These are phyloP conservation scores for Ambrosia hybrid DNA, from an alignment of 140 eudicot genomes.

Conservation along the genomic window DNA sequence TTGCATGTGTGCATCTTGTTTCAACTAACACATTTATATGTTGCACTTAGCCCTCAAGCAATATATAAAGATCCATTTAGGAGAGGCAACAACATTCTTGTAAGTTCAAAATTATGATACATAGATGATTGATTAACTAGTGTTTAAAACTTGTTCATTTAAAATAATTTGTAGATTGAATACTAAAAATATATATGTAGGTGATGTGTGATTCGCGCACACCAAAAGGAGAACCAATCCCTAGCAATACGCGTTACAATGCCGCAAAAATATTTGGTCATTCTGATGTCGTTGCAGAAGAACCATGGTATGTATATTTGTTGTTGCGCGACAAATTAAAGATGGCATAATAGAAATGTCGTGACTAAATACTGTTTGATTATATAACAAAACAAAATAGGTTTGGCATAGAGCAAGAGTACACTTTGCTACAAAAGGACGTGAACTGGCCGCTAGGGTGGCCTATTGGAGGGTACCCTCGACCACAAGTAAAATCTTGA, in stretches of 20 bases:
- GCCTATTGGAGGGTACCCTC: constrained; percentile 64
- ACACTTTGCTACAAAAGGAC: constrained; percentile 62
- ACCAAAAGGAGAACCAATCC: constrained; percentile 65
- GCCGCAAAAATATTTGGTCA: constrained; percentile 61
- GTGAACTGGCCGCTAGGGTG: constrained; percentile 78
- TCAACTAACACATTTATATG: constrained; percentile 2
- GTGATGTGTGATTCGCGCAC: constrained; percentile 81
- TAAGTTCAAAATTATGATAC: constrained; percentile 31
- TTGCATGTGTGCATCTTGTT: background rate
- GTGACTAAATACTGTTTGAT: background rate
- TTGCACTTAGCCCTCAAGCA: constrained; percentile 64
- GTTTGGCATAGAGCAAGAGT: constrained; percentile 81
- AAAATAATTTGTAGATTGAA: background rate
- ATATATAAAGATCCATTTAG: constrained; percentile 82
- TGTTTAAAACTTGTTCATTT: background rate
- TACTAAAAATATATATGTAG: constrained; percentile 28
- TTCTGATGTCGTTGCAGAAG: constrained; percentile 59
- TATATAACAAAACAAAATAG: constrained; percentile 26
- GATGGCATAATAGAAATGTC: background rate
- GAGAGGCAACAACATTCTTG: constrained; percentile 77
- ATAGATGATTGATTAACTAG: background rate
- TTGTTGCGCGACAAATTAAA: background rate
- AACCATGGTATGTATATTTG: constrained; percentile 46
- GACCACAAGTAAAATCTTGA: constrained; percentile 8
- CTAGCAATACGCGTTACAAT: constrained; percentile 57